Percentiles rank a stretch among this genome's conserved stretches.
Evolutionary conservation across 2,329 filamentous ascomycete genomes (phyloP).

Genomic region (Myriosclerotinia curreyana): DNA sequence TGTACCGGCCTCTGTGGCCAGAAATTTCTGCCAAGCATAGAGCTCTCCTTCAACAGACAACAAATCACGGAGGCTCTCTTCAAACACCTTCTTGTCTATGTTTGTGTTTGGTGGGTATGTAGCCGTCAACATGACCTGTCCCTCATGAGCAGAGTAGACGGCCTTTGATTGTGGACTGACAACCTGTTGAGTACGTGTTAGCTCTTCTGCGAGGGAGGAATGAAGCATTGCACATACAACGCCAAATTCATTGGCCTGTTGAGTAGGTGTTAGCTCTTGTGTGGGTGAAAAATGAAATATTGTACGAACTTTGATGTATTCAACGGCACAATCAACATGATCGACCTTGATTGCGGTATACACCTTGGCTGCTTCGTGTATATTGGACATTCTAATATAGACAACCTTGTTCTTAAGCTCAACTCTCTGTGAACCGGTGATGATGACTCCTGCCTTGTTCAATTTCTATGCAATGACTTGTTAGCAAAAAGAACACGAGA

Average conservation of each 20-base stretch:
- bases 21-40: conserved; percentile 49
- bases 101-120: conserved; percentile 36
- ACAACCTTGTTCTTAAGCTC: conserved; percentile 25
- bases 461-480: conserved; percentile 25
- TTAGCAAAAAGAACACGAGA: conserved; percentile 15
- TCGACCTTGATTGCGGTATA: conserved; percentile 31
- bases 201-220: not conserved
- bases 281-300: not conserved
- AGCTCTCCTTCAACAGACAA: conserved; percentile 51
- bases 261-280: conserved; percentile 27
- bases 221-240: conserved; percentile 24
- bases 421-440: conserved; percentile 24
- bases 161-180: conserved; percentile 27
- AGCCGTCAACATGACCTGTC: conserved; percentile 53
- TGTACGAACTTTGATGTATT: conserved; percentile 33
- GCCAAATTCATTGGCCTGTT: conserved; percentile 29
- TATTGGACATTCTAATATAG: conserved; percentile 30
- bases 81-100: conserved; percentile 37
- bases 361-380: conserved; percentile 31
- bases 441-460: conserved; percentile 21
- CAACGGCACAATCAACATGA: conserved; percentile 28
- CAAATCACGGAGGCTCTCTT: conserved; percentile 43
- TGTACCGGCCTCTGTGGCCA: conserved; percentile 43
- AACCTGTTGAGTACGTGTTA: conserved; percentile 36
- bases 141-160: conserved; percentile 49